A percentile compares a stretch with the other conserved stretches of the same genome.
Conservation (phyloP, 176 grass and related monocot species). For the Lolium perenne region DNA sequence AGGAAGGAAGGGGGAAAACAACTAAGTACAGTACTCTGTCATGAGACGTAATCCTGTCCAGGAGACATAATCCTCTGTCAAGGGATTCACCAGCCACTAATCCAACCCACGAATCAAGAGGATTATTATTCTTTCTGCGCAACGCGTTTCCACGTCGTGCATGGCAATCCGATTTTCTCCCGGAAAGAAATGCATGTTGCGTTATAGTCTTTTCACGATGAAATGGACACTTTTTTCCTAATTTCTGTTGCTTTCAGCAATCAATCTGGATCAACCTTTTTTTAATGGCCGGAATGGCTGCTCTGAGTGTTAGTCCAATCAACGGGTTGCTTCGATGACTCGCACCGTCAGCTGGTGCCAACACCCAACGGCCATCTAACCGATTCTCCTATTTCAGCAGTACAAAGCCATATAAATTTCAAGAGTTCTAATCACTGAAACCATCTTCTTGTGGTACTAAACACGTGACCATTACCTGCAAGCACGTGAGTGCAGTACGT, state of each 20-base stretch:
- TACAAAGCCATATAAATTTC: no score
- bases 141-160: background rate
- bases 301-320: conserved; percentile 29
- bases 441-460: no score
- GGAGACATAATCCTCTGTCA: conserved; percentile 38
- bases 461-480: no score
- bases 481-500: background rate
- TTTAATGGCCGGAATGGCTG: background rate
- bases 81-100: conserved; percentile 43
- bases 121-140: background rate
- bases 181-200: background rate
- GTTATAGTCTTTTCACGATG: background rate
- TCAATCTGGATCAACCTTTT: background rate
- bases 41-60: background rate
- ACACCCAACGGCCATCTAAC: conserved; percentile 1
- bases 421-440: no score
- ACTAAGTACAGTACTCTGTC: no score
- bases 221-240: background rate
- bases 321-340: background rate
- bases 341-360: background rate
- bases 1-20: background rate
- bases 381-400: no score
- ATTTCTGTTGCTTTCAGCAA: conserved; percentile 17
- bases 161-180: background rate
- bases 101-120: conserved; percentile 7